These are phyloP conservation scores for Tulasnella sp. DNA, from an alignment of 768 basidiomycete species.

Conservation along the genomic window DNA sequence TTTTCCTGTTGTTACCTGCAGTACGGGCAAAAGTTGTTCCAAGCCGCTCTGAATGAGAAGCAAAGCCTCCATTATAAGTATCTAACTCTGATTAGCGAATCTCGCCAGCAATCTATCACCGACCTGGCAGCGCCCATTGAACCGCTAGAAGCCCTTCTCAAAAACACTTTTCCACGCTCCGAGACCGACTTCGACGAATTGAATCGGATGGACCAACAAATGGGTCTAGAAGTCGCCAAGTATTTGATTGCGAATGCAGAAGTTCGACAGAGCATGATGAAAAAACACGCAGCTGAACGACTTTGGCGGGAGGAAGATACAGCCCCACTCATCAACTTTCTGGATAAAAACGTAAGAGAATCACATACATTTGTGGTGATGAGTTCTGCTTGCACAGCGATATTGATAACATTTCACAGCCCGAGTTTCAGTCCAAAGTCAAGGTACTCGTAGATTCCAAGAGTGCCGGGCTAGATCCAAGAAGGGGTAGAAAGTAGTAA, in stretches of 20 bases:
- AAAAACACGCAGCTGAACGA: neutral
- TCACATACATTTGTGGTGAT: neutral
- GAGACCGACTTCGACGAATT: constrained; percentile 6
- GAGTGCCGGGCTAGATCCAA: neutral
- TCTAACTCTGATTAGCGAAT: too few relatives aligned
- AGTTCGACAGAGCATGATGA: neutral
- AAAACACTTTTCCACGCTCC: neutral
- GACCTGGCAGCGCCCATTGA: too few relatives aligned
- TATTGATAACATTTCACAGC: neutral
- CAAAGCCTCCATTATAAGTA: too few relatives aligned
- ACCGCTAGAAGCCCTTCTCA: too few relatives aligned
- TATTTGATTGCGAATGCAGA: constrained; percentile 5
- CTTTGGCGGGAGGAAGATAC: neutral
- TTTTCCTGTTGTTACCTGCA: too few relatives aligned
- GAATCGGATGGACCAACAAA: neutral
- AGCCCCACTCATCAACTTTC: neutral
- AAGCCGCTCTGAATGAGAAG: too few relatives aligned
- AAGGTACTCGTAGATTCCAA: neutral
- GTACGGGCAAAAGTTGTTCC: too few relatives aligned
- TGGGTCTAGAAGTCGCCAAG: neutral
- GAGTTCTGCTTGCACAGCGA: neutral
- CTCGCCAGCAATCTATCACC: too few relatives aligned
- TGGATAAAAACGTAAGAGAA: neutral
- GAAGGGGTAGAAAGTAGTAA: too few relatives aligned
- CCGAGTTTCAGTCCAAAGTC: neutral